Evolutionary conservation across 495 filamentous ascomycete genomes (phyloP), one percentile per base, ranked within the genome.

Genomic region (Penicillium arizonense): DNA sequence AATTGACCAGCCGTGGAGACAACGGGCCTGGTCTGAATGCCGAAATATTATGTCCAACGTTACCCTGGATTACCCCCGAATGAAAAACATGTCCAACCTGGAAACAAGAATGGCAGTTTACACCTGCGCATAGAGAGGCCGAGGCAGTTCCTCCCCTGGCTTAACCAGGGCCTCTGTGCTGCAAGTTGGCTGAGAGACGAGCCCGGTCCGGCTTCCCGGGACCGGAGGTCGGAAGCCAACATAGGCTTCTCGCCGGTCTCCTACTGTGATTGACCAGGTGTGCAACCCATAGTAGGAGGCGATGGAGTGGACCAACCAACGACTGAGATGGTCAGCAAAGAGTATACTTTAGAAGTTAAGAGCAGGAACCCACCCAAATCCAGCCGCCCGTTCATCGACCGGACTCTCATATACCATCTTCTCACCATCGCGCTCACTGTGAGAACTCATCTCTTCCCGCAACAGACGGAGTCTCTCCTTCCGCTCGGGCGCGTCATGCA

Each of bases 261-360:
- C 90, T 13, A 85, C 78, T 1, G 89, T 89, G 61, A 92, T 80
- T 2, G 87, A 90, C 79, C 88, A 91, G 37, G 90, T 93, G 43
- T 82, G 83, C 50, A 98, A 77, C 28, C 91, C 93, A 68, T 98
- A 98, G 68, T 98, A 97, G 6, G 85, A 77, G 18, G 90, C 95
- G 56, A 98, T 90, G 43, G 85, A 87, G 72, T 98, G 91, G 4
- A 96, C 91, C 49, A 98, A 82, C 89, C 90, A 98, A 44, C 94
- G 87, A 56, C 90, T 95, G 53, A 40, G 12, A 9, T 13, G 4
- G 14, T 50, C 48, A 21, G 32, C 1, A 26, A 23, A 37, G 7
- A 37, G 34, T 11, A 26, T 5, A 47, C 36, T 13, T 12, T 18
- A 44, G 48, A 36, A 51, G 13, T 23, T 23, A 45, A 38, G 47